A percentile compares a stretch with the other conserved stretches of the same genome.
Conservation (phyloP, 257 asterid genomes). For the Capsicum baccatum region DNA sequence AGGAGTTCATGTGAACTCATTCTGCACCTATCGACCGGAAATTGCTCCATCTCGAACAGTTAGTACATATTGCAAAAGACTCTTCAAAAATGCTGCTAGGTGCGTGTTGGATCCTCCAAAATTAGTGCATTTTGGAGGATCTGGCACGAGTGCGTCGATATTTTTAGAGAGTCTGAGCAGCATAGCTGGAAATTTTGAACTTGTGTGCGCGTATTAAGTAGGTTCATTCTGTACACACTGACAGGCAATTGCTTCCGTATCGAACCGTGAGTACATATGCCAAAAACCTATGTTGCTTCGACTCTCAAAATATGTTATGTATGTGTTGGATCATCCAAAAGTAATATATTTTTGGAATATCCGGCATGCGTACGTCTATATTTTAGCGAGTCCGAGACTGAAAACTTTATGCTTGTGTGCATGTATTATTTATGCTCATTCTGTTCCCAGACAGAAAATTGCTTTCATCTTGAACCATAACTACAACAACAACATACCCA, state of each 20-base stretch:
- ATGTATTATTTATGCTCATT: not conserved
- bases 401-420: not conserved
- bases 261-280: not conserved
- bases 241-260: not conserved
- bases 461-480: not conserved
- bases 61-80: not conserved
- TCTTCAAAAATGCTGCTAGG: not conserved
- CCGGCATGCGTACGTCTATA: not conserved
- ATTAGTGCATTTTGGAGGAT: not conserved
- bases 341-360: not conserved
- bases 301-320: rapidly evolving
- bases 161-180: not conserved
- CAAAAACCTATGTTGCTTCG: not conserved
- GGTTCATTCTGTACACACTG: not conserved
- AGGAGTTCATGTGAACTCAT: not conserved
- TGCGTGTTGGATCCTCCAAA: not conserved
- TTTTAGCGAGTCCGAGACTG: not conserved
- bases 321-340: not conserved
- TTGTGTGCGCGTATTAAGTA: not conserved
- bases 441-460: not conserved
- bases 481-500: too few relatives aligned
- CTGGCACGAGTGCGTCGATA: not conserved
- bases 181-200: rapidly evolving
- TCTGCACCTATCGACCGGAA: not conserved
- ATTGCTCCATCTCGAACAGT: not conserved